phyloP scores from a whole-genome alignment of 148 eudicot species.

The Nepenthes mirabilis region DNA sequence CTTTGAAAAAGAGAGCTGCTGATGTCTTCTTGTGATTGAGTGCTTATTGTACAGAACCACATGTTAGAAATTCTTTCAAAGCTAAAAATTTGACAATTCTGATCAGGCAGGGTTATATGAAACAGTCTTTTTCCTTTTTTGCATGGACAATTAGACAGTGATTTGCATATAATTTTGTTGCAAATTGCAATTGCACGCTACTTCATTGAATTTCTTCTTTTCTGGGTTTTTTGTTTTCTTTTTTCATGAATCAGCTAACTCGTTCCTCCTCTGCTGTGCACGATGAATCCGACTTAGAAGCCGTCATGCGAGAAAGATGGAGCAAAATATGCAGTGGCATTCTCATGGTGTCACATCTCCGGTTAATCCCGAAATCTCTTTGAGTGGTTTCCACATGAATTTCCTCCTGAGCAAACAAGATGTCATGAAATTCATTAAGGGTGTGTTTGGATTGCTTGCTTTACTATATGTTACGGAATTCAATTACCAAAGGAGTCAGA shows the following conservation, averaged over 20 bases:
- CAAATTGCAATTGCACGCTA: too few relatives aligned
- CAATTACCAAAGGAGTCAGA: too few relatives aligned
- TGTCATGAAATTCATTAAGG: neutral
- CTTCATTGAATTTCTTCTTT: too few relatives aligned
- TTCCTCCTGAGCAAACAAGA: slow-evolving; percentile 46
- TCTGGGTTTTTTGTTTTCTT: too few relatives aligned
- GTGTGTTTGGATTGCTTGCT: too few relatives aligned
- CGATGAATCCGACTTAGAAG: neutral
- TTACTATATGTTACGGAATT: neutral
- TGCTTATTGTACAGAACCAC: slow-evolving; percentile 25
- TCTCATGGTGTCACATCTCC: slow-evolving; percentile 15
- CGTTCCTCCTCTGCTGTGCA: too few relatives aligned
- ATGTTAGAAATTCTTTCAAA: slow-evolving; percentile 10
- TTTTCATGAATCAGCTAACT: too few relatives aligned
- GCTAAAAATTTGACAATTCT: slow-evolving; percentile 6
- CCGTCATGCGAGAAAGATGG: neutral
- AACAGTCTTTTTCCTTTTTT: too few relatives aligned
- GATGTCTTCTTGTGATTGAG: neutral
- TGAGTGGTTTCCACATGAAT: slow-evolving; percentile 79
- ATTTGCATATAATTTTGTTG: too few relatives aligned
- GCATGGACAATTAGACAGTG: too few relatives aligned
- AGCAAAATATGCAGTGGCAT: neutral
- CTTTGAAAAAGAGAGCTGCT: neutral
- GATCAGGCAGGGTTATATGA: neutral
- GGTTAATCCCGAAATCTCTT: slow-evolving; percentile 61